A percentile compares a stretch with the other conserved stretches of the same genome.
Conservation (phyloP, 2,329 filamentous ascomycete species). For the Cercospora sp. region DNA sequence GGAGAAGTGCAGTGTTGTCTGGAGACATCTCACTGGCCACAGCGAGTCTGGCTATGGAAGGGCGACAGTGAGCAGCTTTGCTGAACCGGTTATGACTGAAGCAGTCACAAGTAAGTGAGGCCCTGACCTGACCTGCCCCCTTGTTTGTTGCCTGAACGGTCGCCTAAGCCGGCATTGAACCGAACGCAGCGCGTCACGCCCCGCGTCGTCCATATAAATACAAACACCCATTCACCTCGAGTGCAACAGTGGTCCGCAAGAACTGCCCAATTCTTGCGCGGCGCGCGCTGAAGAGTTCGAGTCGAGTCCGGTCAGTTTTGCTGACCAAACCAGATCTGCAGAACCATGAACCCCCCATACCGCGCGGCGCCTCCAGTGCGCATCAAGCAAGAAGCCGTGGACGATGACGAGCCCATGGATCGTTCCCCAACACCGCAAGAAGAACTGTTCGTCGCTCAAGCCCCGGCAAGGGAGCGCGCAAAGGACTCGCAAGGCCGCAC, state of each 20-base stretch:
- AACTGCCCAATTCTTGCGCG: not conserved
- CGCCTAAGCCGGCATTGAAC: not conserved
- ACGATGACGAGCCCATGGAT: not conserved
- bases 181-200: not conserved
- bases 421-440: not conserved
- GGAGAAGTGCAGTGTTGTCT: not conserved
- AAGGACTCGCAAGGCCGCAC: slow-evolving; percentile 11
- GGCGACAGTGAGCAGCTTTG: not conserved
- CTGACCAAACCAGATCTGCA: not conserved
- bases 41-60: not conserved
- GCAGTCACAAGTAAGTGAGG: not conserved
- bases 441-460: not conserved
- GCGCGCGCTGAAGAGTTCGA: not conserved
- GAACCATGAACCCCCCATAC: not conserved
- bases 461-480: not conserved
- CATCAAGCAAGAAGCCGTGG: slow-evolving; percentile 10
- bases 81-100: not conserved
- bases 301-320: not conserved
- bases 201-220: slow-evolving; percentile 5
- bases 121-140: not conserved
- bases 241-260: not conserved
- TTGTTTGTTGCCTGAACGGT: not conserved
- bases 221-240: not conserved
- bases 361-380: not conserved
- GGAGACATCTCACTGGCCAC: not conserved